Conservation (phyloP, 768 basidiomycete species). For the Mycena kentingensis region DNA sequence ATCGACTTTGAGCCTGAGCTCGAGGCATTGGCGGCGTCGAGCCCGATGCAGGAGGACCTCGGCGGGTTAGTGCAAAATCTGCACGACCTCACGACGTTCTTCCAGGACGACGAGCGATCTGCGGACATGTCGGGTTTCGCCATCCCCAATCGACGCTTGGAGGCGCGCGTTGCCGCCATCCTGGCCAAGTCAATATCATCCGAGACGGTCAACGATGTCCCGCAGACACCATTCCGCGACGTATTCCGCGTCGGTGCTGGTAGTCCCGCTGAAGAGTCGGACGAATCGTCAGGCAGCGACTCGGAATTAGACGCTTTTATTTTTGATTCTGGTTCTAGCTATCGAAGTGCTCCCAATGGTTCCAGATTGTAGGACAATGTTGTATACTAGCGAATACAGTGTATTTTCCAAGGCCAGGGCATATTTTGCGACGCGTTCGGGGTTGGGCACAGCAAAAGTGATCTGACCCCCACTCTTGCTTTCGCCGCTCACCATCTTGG, state of each 20-base stretch:
- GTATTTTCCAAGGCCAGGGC: no score
- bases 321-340: constrained; percentile 55
- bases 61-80: constrained; percentile 78
- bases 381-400: no score
- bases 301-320: constrained; percentile 63
- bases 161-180: constrained; percentile 80
- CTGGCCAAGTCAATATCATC: constrained; percentile 74
- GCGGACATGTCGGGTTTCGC: constrained; percentile 36
- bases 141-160: constrained; percentile 61
- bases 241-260: constrained; percentile 63
- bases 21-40: constrained; percentile 43
- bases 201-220: constrained; percentile 54
- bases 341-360: constrained; percentile 51
- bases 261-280: constrained; percentile 39
- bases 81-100: constrained; percentile 74
- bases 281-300: constrained; percentile 49
- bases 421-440: no score
- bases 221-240: constrained; percentile 80
- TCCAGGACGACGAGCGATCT: constrained; percentile 50
- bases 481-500: no score
- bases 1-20: constrained; percentile 74
- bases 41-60: constrained; percentile 62
- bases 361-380: constrained; percentile 30
- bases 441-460: no score
- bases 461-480: no score